Conservation (phyloP, 345 rosid genomes). For the Combretum micranthum region DNA sequence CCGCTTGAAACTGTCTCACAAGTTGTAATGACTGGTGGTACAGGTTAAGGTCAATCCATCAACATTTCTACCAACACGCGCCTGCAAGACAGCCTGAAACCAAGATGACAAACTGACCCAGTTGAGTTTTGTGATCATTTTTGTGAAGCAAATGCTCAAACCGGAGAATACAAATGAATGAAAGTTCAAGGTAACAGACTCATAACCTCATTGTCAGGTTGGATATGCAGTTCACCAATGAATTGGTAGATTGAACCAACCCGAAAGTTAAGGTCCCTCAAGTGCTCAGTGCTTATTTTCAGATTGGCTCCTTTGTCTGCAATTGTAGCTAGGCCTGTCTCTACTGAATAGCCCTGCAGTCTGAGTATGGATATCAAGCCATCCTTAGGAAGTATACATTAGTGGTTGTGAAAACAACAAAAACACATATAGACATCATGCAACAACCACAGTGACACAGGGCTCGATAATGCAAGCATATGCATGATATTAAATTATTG, state of each 20-base stretch:
- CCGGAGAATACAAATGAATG: too few relatives aligned
- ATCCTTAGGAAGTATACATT: too few relatives aligned
- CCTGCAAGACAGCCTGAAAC: slow-evolving; percentile 58
- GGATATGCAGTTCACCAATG: slow-evolving; percentile 76
- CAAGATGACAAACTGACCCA: background rate
- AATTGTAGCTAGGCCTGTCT: slow-evolving; percentile 45
- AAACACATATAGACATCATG: too few relatives aligned
- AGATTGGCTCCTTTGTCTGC: slow-evolving; percentile 46
- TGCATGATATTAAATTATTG: too few relatives aligned
- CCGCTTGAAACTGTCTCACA: slow-evolving; percentile 51
- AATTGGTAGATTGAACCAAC: slow-evolving; percentile 61
- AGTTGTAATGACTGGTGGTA: slow-evolving; percentile 57
- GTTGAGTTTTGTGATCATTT: too few relatives aligned
- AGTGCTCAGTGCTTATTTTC: slow-evolving; percentile 54
- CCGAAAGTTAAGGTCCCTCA: slow-evolving; percentile 62
- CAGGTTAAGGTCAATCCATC: slow-evolving; percentile 75
- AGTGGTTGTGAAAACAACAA: too few relatives aligned
- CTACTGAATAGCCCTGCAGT: slow-evolving; percentile 48
- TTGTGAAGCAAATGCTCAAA: too few relatives aligned
- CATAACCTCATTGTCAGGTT: slow-evolving; percentile 45
- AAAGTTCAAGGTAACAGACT: background rate
- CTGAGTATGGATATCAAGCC: slow-evolving; percentile 16
- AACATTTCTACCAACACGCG: slow-evolving; percentile 74
- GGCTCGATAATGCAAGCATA: too few relatives aligned
- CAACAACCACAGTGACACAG: too few relatives aligned